Base-by-base conservation (phyloP, 148 eudicot genomes). In the Rheum nobile region DNA sequence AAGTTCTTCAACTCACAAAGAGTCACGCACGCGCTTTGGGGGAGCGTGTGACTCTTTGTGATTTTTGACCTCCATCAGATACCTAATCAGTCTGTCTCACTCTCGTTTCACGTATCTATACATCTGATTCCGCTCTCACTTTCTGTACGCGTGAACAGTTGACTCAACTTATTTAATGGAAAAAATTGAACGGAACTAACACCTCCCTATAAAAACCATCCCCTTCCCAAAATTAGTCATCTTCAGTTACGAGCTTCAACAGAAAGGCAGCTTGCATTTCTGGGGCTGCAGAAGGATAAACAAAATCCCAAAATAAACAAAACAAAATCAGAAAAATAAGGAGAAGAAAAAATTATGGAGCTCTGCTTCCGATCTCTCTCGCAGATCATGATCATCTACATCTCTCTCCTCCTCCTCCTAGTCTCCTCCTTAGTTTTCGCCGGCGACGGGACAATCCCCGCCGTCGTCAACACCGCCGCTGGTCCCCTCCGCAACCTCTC, bases 401-500 rank as follows among this genome's bases (percentile, higher is more conserved):
- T 79, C 71, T 67, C 75, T 72, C 50, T 41, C 32, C 50, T 71
- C 34, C 31, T 71, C 42, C 50, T 32, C 5, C 22, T 69, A 12
- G 72, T 41, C 37, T 44, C 44, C 32, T 69, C 47, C 39, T 42
- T 59, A 14, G 19, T 7, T 59, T 37, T 67, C 32, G 29, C 55
- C 70, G 41, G 61, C 68, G 71, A 57, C 57, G 26, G 26, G 22
- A 44, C 74, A 8, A 19, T 26, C 29, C 54, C 57, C 76, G 14
- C 57, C 76, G 14, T 75, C 71, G 39, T 42, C 63, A 22, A 46
- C 34, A 32, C 77, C 1, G 78, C 81, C 74, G 75, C 79, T 11
- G 87, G 77, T 28, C 88, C 41, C 13, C 75, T 88, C 72, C 37
- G 48, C 32, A 85, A 90, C 75, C 67, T 84, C 70, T 69, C 89